Percentiles rank a stretch among this genome's conserved stretches.
Conservation (phyloP, 345 rosid genomes). For the Eucalyptus cloeziana region DNA sequence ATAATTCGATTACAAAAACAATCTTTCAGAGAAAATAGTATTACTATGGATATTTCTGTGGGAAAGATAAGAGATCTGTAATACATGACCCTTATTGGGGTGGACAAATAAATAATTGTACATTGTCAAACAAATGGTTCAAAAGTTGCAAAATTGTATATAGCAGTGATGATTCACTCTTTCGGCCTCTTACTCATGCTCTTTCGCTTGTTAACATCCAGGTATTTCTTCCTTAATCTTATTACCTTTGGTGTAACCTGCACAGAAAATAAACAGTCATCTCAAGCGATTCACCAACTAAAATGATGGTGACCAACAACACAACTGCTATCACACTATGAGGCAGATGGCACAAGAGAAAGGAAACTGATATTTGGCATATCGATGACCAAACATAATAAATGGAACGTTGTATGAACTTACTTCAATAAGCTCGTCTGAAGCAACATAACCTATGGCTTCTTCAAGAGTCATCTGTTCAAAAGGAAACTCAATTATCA, state of each 20-base stretch:
- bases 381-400: not conserved
- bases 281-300: not conserved
- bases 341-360: not conserved
- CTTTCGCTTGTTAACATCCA: conserved; percentile 92
- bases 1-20: not conserved
- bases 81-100: not conserved
- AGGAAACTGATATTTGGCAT: not conserved
- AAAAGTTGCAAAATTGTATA: not conserved
- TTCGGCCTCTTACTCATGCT: conserved; percentile 68
- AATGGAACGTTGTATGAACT: not conserved
- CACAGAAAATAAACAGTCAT: not conserved
- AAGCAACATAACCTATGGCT: conserved; percentile 92
- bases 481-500: not conserved
- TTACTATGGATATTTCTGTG: not conserved
- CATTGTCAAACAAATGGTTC: not conserved
- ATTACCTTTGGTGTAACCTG: conserved; percentile 94
- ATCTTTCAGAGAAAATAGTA: not conserved
- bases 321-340: not conserved
- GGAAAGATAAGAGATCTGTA: not conserved
- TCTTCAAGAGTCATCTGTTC: conserved; percentile 96
- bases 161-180: conserved; percentile 20
- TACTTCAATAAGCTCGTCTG: conserved; percentile 98
- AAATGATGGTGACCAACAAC: not conserved
- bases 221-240: conserved; percentile 71
- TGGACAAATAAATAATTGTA: not conserved